Percentiles rank a stretch among this genome's conserved stretches.
Conservation (phyloP, 495 filamentous ascomycete species). For the Trichoderma gamsii region DNA sequence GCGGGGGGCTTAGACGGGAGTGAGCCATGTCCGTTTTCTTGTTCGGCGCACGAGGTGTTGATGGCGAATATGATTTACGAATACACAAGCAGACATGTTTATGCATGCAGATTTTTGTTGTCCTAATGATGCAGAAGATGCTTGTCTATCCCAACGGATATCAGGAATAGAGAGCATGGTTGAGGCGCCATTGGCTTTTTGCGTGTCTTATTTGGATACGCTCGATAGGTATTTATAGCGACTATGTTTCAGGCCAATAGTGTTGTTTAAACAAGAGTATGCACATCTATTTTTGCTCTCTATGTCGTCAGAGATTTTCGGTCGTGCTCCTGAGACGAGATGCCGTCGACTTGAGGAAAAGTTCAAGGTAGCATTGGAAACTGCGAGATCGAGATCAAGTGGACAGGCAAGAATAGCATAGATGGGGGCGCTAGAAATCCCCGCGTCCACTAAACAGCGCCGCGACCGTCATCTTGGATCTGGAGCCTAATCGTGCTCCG, state of each 20-base stretch:
- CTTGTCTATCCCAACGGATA: background rate
- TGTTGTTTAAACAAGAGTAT: no score
- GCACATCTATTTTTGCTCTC: no score
- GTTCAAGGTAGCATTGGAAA: background rate
- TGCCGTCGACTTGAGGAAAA: background rate
- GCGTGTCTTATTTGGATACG: background rate
- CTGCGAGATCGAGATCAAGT: background rate
- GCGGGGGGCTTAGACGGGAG: background rate
- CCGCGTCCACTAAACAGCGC: background rate
- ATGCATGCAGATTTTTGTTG: background rate
- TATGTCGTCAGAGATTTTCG: background rate
- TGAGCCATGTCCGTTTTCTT: background rate
- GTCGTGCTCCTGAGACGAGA: background rate
- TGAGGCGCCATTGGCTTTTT: background rate
- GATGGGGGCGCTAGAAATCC: background rate
- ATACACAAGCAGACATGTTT: constrained; percentile 11
- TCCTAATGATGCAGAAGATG: background rate
- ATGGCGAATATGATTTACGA: background rate
- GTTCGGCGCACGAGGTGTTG: constrained; percentile 4
- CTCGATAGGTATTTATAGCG: no score
- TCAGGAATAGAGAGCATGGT: background rate
- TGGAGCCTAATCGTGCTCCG: no score
- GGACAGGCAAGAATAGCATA: background rate
- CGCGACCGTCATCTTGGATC: background rate
- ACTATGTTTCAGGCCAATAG: no score